These are phyloP conservation scores for Hemileccinum rubropunctum DNA, from an alignment of 768 basidiomycete species.

Conservation along the genomic window DNA sequence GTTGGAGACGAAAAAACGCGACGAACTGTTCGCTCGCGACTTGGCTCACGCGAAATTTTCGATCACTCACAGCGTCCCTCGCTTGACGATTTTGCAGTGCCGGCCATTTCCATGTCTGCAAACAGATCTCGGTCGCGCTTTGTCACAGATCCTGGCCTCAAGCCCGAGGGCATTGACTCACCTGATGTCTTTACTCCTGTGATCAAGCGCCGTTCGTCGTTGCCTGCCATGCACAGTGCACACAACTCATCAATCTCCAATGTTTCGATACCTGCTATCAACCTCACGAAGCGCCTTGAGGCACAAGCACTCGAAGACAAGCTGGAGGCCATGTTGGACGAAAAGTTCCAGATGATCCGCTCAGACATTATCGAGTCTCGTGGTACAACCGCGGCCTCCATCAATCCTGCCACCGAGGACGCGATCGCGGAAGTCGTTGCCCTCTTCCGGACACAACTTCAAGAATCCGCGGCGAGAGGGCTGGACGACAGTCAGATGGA, in stretches of 20 bases:
- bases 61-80: slow-evolving; percentile 68
- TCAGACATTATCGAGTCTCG: slow-evolving; percentile 35
- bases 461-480: slow-evolving; percentile 55
- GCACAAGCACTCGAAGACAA: slow-evolving; percentile 59
- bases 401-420: slow-evolving; percentile 51
- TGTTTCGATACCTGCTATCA: slow-evolving; percentile 43
- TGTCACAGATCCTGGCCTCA: slow-evolving; percentile 55
- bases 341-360: slow-evolving; percentile 57
- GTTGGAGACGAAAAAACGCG: slow-evolving; percentile 67
- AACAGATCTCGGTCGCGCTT: slow-evolving; percentile 52
- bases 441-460: slow-evolving; percentile 65
- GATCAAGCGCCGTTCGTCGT: slow-evolving; percentile 51
- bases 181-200: slow-evolving; percentile 45
- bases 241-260: slow-evolving; percentile 44
- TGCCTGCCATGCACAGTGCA: slow-evolving; percentile 51
- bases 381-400: slow-evolving; percentile 24
- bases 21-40: slow-evolving; percentile 68
- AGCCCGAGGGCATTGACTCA: slow-evolving; percentile 26
- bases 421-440: slow-evolving; percentile 66
- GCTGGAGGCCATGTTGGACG: slow-evolving; percentile 63
- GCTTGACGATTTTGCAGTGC: slow-evolving; percentile 72
- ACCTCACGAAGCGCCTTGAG: slow-evolving; percentile 56
- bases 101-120: slow-evolving; percentile 62
- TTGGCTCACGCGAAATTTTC: slow-evolving; percentile 71
- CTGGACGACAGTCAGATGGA: slow-evolving; percentile 65